Percentiles rank a stretch among this genome's conserved stretches.
phyloP scores from a whole-genome alignment of 805 yeast species.

The Sporopachydermia quercuum region DNA sequence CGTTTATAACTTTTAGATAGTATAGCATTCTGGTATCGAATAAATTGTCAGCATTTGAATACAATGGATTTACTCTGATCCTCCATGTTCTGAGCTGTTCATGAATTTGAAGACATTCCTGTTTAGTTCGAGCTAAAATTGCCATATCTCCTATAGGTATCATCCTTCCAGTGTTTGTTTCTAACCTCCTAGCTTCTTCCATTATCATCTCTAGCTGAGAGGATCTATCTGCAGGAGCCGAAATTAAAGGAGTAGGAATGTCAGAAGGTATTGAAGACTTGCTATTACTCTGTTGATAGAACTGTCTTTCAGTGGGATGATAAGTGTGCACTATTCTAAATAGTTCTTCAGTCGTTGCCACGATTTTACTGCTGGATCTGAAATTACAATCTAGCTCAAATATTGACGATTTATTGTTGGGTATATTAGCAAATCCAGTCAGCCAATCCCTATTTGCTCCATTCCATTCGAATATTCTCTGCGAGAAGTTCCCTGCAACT shows the following conservation, averaged over 20 bases:
- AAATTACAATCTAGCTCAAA: neutral
- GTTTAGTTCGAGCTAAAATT: neutral
- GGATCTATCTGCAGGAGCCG: neutral
- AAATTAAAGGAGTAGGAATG: neutral
- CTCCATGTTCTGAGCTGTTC: neutral
- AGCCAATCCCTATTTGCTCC: neutral
- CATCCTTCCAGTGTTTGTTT: slow-evolving; percentile 1
- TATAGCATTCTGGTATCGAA: neutral
- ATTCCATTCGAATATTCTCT: neutral
- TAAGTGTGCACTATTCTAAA: neutral
- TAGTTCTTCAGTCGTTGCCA: neutral
- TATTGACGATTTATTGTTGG: neutral
- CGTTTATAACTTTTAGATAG: neutral
- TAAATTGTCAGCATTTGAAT: neutral
- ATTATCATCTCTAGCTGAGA: neutral
- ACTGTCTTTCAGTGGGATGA: neutral
- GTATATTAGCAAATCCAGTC: neutral
- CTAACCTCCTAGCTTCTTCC: neutral
- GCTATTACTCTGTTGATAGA: neutral
- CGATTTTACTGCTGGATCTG: neutral
- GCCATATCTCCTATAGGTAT: neutral
- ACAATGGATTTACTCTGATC: neutral
- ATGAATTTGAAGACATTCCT: neutral
- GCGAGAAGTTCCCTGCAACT: neutral
- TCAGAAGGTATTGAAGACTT: neutral